These are phyloP conservation scores for Backusella westeae DNA, from an alignment of 192 early-diverging fungal genomes.

Conservation along the genomic window DNA sequence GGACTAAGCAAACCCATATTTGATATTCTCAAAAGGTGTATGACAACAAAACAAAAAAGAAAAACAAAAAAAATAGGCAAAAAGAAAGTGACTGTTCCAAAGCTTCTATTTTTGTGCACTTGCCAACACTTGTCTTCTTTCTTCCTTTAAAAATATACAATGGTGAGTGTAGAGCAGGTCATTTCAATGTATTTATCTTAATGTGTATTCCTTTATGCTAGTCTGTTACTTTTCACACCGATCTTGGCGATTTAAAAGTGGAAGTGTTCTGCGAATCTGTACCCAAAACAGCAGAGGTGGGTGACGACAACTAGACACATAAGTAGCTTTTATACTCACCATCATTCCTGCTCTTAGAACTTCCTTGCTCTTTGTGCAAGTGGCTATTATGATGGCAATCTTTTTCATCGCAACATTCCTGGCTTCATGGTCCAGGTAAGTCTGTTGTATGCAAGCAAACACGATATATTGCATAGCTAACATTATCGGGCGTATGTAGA, in stretches of 20 bases:
- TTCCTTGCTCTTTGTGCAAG: constrained; percentile 95
- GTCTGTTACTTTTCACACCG: constrained; percentile 91
- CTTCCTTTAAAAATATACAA: background rate
- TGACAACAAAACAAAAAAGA: background rate
- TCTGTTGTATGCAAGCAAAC: too few relatives aligned
- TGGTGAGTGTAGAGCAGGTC: background rate
- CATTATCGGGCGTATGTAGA: constrained; percentile 38
- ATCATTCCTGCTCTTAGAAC: constrained; percentile 56
- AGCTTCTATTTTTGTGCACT: background rate
- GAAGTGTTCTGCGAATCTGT: constrained; percentile 91
- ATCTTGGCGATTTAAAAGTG: constrained; percentile 91
- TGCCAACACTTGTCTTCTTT: background rate
- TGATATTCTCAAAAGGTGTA: background rate
- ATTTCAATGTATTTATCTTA: background rate
- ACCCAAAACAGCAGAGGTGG: constrained; percentile 75
- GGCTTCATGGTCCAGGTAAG: constrained; percentile 82
- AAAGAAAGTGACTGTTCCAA: background rate
- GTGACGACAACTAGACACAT: background rate
- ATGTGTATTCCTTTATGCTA: constrained; percentile 2
- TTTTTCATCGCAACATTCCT: constrained; percentile 85
- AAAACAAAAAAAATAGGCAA: background rate
- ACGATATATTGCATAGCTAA: too few relatives aligned
- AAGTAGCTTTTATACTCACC: background rate
- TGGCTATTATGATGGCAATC: constrained; percentile 86
- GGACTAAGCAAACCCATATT: constrained; percentile 4